Percentiles rank a stretch among this genome's conserved stretches.
Conservation (phyloP, 352 stramenopile species). For the Phytophthora pini region DNA sequence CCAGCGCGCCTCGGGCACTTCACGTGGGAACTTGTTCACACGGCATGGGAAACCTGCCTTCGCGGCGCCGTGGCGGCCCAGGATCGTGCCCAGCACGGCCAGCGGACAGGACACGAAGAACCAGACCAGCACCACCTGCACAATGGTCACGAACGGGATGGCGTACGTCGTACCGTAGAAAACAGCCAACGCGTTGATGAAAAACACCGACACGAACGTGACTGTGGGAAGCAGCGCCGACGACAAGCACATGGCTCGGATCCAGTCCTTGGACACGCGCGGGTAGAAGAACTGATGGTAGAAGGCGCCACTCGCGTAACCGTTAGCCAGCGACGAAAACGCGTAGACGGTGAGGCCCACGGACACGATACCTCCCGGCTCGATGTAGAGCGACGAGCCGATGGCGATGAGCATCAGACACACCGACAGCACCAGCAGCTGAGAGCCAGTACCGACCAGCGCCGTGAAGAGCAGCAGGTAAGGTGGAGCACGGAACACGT, state of each 20-base stretch:
- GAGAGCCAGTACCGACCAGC: conserved; percentile 95
- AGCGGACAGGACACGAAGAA: conserved; percentile 97
- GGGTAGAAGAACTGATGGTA: conserved; percentile 94
- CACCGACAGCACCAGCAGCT: conserved; percentile 94
- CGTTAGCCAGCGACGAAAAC: conserved; percentile 91
- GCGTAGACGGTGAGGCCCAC: conserved; percentile 96
- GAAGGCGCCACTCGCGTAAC: conserved; percentile 90
- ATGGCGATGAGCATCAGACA: conserved; percentile 97
- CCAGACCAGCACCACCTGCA: conserved; percentile 96
- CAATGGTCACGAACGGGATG: conserved; percentile 86
- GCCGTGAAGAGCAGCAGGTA: conserved; percentile 96
- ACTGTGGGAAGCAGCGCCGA: conserved; percentile 76
- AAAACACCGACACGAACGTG: conserved; percentile 88
- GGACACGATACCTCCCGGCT: conserved; percentile 95
- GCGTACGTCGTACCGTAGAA: conserved; percentile 88
- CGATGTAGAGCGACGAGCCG: conserved; percentile 95
- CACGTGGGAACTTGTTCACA: conserved; percentile 97
- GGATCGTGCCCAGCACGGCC: conserved; percentile 95
- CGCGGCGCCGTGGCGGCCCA: conserved; percentile 94
- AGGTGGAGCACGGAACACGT: conserved; percentile 93
- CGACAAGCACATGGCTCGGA: conserved; percentile 88
- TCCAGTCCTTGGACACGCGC: conserved; percentile 91
- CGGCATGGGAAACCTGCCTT: conserved; percentile 91
- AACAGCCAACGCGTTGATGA: conserved; percentile 88
- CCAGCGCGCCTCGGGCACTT: conserved; percentile 81